phyloP scores from a whole-genome alignment of 2,329 filamentous ascomycete species.

The Phialophora chinensis region DNA sequence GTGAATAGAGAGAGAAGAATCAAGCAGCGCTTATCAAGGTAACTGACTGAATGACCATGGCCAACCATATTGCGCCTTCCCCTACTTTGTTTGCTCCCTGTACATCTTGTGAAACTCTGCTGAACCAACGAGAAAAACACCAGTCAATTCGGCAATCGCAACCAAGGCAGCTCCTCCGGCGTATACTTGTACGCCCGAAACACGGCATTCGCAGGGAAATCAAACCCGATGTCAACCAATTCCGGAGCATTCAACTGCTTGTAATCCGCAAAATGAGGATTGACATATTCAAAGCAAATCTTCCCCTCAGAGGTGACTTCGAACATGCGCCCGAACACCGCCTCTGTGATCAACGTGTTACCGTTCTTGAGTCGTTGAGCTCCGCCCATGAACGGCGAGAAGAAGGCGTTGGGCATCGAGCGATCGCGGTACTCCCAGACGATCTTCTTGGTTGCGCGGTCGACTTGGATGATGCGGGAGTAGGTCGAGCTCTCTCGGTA shows the following conservation, averaged over 20 bases:
- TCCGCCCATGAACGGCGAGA: constrained; percentile 57
- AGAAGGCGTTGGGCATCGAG: constrained; percentile 49
- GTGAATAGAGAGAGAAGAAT: neutral
- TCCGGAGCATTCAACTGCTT: constrained; percentile 41
- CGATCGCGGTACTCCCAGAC: constrained; percentile 54
- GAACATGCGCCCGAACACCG: constrained; percentile 52
- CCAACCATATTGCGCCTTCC: neutral
- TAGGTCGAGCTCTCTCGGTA: constrained; percentile 50
- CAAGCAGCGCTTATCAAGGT: neutral
- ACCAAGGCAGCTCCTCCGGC: constrained; percentile 51
- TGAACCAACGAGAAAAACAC: neutral
- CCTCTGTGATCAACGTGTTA: constrained; percentile 54
- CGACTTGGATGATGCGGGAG: constrained; percentile 52
- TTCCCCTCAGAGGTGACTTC: constrained; percentile 52
- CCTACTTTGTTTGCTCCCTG: neutral
- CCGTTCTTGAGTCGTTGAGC: constrained; percentile 51
- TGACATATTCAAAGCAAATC: constrained; percentile 54
- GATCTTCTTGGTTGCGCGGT: constrained; percentile 48
- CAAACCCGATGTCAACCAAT: constrained; percentile 40
- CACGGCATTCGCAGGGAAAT: constrained; percentile 51
- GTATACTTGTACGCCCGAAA: constrained; percentile 55
- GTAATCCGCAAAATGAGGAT: constrained; percentile 51
- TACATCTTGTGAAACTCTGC: neutral
- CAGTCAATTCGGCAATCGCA: constrained; percentile 30
- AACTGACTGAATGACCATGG: neutral